Evolutionary conservation across 306 rosid genomes (phyloP).

Genomic region (Abrus pulchellus): DNA sequence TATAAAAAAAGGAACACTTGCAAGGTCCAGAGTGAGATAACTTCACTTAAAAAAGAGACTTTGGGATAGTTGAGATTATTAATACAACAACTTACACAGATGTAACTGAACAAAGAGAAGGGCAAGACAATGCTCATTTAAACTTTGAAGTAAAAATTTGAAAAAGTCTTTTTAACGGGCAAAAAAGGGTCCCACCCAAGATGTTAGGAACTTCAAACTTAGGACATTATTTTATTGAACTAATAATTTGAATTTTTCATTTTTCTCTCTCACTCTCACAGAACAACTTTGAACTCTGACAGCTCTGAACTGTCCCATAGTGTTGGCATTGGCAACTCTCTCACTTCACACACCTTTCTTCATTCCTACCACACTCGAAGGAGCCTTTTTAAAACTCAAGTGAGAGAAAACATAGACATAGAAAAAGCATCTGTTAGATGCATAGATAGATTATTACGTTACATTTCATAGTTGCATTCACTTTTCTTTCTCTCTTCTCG

Average conservation of each 20-base stretch:
- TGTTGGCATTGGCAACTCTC: conserved; percentile 45
- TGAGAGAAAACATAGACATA: background rate
- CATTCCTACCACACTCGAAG: conserved; percentile 41
- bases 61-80: conserved; percentile 8
- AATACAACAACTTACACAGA: background rate
- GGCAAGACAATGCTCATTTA: background rate
- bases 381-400: conserved; percentile 39
- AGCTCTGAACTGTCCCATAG: conserved; percentile 76
- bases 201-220: conserved; percentile 33
- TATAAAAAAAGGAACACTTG: background rate
- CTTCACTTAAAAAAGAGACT: conserved; percentile 11
- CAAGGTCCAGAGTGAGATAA: background rate
- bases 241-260: conserved; percentile 68
- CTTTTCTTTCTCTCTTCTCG: conserved; percentile 19
- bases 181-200: conserved; percentile 50
- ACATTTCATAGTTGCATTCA: conserved; percentile 17
- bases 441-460: conserved; percentile 4
- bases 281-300: conserved; percentile 69
- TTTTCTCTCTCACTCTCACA: conserved; percentile 48
- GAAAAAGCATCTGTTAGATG: conserved; percentile 36
- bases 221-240: conserved; percentile 40
- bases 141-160: conserved; percentile 43
- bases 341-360: conserved; percentile 37
- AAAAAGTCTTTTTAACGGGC: conserved; percentile 40
- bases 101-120: background rate